Base-by-base conservation (phyloP, 2,329 filamentous ascomycete genomes). In the Colletotrichum plurivorum region DNA sequence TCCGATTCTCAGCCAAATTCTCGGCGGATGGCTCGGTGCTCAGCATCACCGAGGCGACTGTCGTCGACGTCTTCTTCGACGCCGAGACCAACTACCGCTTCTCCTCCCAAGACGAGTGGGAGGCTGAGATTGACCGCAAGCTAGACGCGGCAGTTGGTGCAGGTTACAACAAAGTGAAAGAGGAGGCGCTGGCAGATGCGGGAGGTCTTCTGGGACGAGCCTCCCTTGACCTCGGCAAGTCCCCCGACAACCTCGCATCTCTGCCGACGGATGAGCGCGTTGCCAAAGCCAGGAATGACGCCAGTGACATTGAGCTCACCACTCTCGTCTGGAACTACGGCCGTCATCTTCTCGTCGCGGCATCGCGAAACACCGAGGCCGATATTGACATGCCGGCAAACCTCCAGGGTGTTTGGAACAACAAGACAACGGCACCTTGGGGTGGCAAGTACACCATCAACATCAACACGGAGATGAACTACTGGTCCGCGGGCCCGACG, bases 401-500 rank as follows among this genome's bases (percentile, higher is more conserved):
- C 4, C 67, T 81, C 0, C 79, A 81, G n/a, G 79, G 77, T 0
- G 76, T 81, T 27, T 80, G 78, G 79, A 80, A 80, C 25, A 73
- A 76, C 10, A 75, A 76, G 0, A 75, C 73, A 13, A 71, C 70
- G 0, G 76, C 77, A 0, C 75, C 82, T 0, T 84, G 82, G 82
- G 79, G 79, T 5, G 77, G 77, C 51, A 83, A 82, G 70, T 84
- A 79, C 69, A 83, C 82, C 4, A 77, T 82, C 65, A 84, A 84
- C 71, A 82, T 83, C 73, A 84, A 84, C 60, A 70, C 78, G 2
- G 75, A 83, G 69, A 78, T 78, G 75, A 83, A 83, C 72, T 83
- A 84, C 69, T 83, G 80, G 81, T 77, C 77, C 0, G 75, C 75
- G 1, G 74, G 76, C 5, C 64, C 75, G 3, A 77, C 76, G 4